Base-by-base conservation (phyloP, 495 filamentous ascomycete genomes). In the Astrothelium macrocarpum region DNA sequence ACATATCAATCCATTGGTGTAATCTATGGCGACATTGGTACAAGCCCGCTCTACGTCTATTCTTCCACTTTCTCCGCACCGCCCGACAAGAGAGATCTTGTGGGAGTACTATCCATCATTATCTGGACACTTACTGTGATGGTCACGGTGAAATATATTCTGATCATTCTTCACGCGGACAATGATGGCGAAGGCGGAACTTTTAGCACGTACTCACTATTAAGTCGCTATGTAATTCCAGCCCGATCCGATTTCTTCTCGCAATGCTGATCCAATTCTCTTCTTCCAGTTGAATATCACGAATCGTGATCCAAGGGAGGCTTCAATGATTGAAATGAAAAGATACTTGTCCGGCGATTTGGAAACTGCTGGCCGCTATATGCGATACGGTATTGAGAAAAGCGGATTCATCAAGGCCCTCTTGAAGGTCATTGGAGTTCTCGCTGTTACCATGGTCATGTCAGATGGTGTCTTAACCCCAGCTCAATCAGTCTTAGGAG, bases 161-260 rank as follows among this genome's bases (percentile, higher is more conserved):
- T 87, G 36, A 83, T 90, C 67, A 82, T 90, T 31, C 77, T 91
- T 25, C 75, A 74, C 28, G 87, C 87, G 26, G 88, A 91, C 73
- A 86, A 90, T 70, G 86, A 90, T 62, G 88, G 88, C 36, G 87
- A 91, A 71, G 88, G 88, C 7, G 88, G 88, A 58, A 91, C 87
- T 0, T 91, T 91, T 68, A 84, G 81, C 53, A 79, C 83, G 25
- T 91, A 90, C 70, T 84, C 84, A 18, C 73, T 91, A n/a, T 77
- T 91, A 1, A 84, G 86, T 1, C 77, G 87, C 69, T 89, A 84
- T 75, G 87, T 85, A 76, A 72, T 67, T 58, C 9, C 12, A 11
- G 18, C 62, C 32, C 20, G 3, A 9, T n/a, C 60, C 18, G 18
- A 18, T 28, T 7, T 23, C n/a, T 25, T 20, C 10, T 12, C 23